Evolutionary conservation across 495 filamentous ascomycete genomes (phyloP), one percentile per base, ranked within the genome.

Genomic region (Recurvomyces mirabilis): DNA sequence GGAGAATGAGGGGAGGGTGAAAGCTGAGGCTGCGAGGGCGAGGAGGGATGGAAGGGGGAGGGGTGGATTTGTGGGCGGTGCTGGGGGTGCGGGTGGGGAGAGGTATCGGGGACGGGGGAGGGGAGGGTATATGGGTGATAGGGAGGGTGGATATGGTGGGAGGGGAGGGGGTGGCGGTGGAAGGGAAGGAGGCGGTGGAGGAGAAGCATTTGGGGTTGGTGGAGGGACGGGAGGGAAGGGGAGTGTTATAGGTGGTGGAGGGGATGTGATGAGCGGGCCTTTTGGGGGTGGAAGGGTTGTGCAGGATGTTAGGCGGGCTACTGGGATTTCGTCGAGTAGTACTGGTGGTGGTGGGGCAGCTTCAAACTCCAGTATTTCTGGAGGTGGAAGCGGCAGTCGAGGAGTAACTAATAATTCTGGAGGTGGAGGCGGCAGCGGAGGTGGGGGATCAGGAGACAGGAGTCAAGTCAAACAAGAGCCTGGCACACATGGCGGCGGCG

Each of bases 1-100:
- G 20, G 43, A 58, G 24, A 29, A 35, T 20, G 41, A 54, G 24
- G 45, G 25, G 5, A 43, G 43, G 32, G 45, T n/a, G 21, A 49
- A 41, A 21, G 45, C 29, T 34, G 34, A 33, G 12, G 39, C 38
- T 32, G 26, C 15, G 15, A 18, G 28, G 33, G 44, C 33, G 17
- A 12, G 49, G 21, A n/a, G 26, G 17, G 22, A 38, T 4, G 47
- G 43, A 2, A 30, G 47, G 32, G 23, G 42, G 18, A 15, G 43
- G n/a, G 24, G 48, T 18, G 29, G 40, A 19, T 7, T n/a, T 37
- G 10, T 18, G 25, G 50, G 51, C 14, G 32, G 32, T 35, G 28
- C 22, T 5, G 46, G 38, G 18, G 15, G 18, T 6, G 36, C 24
- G 43, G 32, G 30, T 22, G 26, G 28, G 17, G 48, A 33, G n/a